Base-by-base conservation (phyloP, 2,329 filamentous ascomycete genomes). In the Coniochaeta ligniaria region DNA sequence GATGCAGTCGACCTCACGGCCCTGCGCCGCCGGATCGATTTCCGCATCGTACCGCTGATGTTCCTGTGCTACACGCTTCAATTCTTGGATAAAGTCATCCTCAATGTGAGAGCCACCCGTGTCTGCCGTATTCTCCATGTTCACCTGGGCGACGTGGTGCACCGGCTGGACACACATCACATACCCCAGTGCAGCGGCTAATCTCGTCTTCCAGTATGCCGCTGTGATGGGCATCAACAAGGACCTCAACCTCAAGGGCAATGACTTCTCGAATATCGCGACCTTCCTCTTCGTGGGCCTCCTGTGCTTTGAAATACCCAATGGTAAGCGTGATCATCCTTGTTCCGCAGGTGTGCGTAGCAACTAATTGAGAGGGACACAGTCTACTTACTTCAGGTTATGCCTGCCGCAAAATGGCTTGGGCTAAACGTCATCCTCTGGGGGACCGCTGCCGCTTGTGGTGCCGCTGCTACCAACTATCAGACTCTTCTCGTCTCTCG, bases 271-370 rank as follows among this genome's bases (percentile, higher is more conserved):
- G 56, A 85, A 85, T 70, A 71, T 84, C 20, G 83, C 84, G 2
- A 86, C 84, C 0, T 80, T 83, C 31, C 83, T 88, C 65, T 89
- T 85, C 66, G 83, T 88, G 47, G 85, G 82, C 4, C 81, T 84
- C 59, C 72, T 85, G 1, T 75, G 81, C 62, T 83, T 83, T 33
- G 84, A 87, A 69, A 72, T 87, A 2, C 84, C 83, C 11, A 85
- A 85, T 61, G 82, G 83, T 83, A 66, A 62, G 72, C 38, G 69
- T 20, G 4, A 1, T 41, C 47, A 5, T 9, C n/a, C n/a, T 22
- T 36, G 17, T 22, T 20, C 14, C 5, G n/a, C 52, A 20, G 16
- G 6, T 16, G 26, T 31, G 52, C n/a, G 16, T 43, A 11, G n/a
- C n/a, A 45, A 61, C 28, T 62, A n/a, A 62, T 60, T 36, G 5